Evolutionary conservation across 768 basidiomycete genomes (phyloP).

Genomic region (Xanthoconium stramineum): DNA sequence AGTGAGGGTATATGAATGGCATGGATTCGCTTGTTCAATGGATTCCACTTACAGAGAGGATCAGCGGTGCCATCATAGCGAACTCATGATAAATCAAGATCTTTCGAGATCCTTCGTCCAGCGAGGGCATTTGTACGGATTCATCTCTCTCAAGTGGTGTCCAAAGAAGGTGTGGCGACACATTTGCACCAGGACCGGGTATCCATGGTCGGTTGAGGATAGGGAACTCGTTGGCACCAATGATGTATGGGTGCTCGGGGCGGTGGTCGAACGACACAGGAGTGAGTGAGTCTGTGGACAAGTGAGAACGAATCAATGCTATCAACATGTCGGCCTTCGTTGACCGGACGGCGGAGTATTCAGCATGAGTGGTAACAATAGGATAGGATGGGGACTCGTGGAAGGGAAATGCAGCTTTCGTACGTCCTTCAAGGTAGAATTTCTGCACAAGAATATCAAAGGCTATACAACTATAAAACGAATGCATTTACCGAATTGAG

Average conservation of each 20-base stretch:
- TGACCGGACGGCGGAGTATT: background rate
- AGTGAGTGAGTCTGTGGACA: background rate
- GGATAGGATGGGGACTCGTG: background rate
- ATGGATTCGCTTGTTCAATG: background rate
- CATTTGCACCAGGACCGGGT: background rate
- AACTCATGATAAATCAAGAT: conserved; percentile 6
- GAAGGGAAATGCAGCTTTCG: conserved; percentile 2
- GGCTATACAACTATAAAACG: background rate
- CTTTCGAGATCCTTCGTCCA: background rate
- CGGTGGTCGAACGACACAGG: conserved; percentile 1
- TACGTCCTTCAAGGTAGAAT: conserved; percentile 4
- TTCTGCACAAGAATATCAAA: background rate
- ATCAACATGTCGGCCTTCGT: conserved; percentile 6
- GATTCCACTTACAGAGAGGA: conserved; percentile 5
- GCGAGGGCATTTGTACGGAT: background rate
- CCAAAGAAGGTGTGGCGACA: background rate
- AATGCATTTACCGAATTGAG: background rate
- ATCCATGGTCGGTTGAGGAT: conserved; percentile 2
- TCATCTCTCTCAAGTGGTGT: background rate
- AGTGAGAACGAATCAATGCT: background rate
- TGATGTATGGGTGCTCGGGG: too few relatives aligned
- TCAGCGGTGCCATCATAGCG: conserved; percentile 6
- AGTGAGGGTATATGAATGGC: background rate
- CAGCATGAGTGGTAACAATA: background rate
- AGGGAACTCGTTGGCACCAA: background rate